Evolutionary conservation across 2,329 filamentous ascomycete genomes (phyloP), one percentile per base, ranked within the genome.

Genomic region (Aspergillus fijiensis): DNA sequence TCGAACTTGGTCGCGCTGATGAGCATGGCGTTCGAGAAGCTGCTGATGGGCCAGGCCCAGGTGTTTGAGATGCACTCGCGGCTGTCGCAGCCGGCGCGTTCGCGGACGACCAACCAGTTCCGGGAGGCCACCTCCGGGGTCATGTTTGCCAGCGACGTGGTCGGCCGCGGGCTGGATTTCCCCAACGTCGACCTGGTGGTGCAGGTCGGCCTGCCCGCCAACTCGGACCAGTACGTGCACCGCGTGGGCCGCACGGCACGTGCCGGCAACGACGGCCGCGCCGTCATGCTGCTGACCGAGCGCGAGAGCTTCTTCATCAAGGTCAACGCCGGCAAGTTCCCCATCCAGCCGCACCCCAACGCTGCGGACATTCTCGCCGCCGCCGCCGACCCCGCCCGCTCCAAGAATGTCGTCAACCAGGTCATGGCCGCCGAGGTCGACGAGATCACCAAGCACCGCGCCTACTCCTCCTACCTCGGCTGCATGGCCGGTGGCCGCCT

Each of bases 61-160:
- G 73, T 83, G 50, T 81, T 80, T 68, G 81, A 87, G 65, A 93
- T 98, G 60, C 92, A 96, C 76, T 89, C 91, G 29, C 87, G 88
- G 69, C 85, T 96, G 48, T 81, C 77, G 11, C 94, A 98, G 72
- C 54, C 35, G 0, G 78, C 83, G 68, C 87, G 93, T 57, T 93
- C 90, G 5, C 81, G 76, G 58, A 86, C 87, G 42, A 79, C 58
- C 71, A 79, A 19, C 9, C 60, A 69, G 7, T 73, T 73, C 65
- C 72, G 72, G 58, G 67, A 70, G 27, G 69, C 70, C 0, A 68
- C 74, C 1, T 73, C 76, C 16, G 82, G 82, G 27, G 79, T 85
- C 55, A 71, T 84, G 64, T 81, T 85, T 57, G 82, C 82, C 23
- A 81, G 80, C 1, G 75, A 77, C 58, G 75, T 66, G 4, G 78